Evolutionary conservation across 2,329 filamentous ascomycete species (phyloP).

Genomic region (Pyrenochaeta sp.): DNA sequence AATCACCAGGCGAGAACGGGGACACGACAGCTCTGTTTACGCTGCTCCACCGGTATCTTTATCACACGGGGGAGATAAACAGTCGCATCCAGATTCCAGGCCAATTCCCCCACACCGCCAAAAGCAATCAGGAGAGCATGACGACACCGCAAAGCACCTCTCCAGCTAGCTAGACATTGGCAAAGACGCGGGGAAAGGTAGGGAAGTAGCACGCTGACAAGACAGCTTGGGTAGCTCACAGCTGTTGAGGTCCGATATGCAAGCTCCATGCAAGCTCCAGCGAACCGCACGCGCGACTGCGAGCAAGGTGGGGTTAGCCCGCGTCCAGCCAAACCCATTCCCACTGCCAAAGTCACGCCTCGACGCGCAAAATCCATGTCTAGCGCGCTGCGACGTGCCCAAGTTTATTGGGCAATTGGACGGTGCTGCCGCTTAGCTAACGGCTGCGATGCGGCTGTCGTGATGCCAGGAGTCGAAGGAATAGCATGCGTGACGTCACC

Average conservation of each 20-base stretch:
- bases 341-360: not conserved
- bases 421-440: not conserved
- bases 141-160: conserved; percentile 2
- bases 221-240: conserved; percentile 6
- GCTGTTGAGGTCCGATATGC: conserved; percentile 33
- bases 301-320: conserved; percentile 37
- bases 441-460: conserved; percentile 18
- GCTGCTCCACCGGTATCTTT: too few relatives aligned
- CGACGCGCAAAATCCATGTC: conserved; percentile 2
- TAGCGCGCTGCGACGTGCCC: not conserved
- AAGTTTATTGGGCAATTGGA: conserved; percentile 1
- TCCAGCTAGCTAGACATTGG: too few relatives aligned
- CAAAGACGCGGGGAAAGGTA: conserved; percentile 18
- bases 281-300: conserved; percentile 11
- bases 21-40: too few relatives aligned
- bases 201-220: conserved; percentile 16
- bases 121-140: conserved; percentile 18
- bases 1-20: too few relatives aligned
- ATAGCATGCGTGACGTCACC: conserved; percentile 18
- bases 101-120: too few relatives aligned
- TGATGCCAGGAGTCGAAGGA: conserved; percentile 9
- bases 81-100: too few relatives aligned
- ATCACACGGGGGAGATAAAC: too few relatives aligned
- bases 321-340: conserved; percentile 12
- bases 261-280: conserved; percentile 28